Evolutionary conservation across 345 rosid genomes (phyloP).

Genomic region (Corchorus olitorius): DNA sequence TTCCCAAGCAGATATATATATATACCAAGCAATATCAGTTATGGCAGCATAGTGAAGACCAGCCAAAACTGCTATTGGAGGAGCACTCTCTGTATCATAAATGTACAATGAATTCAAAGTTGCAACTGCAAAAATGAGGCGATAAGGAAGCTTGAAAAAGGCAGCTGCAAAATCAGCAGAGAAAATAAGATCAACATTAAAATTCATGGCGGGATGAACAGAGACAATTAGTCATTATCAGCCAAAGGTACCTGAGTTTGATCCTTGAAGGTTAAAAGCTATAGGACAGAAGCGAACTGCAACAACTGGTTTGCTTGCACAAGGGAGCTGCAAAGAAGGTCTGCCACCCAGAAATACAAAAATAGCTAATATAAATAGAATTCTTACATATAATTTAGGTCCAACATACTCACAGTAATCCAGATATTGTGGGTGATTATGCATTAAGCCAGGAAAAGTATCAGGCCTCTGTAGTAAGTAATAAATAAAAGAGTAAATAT

Average conservation of each 20-base stretch:
- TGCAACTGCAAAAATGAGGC: slow-evolving; percentile 86
- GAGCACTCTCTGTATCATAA: slow-evolving; percentile 79
- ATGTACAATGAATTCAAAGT: slow-evolving; percentile 87
- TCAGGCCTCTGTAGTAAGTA: background rate
- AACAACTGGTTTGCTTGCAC: slow-evolving; percentile 88
- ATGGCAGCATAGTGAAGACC: slow-evolving; percentile 97
- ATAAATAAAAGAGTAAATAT: slow-evolving; percentile 15
- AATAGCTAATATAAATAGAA: slow-evolving; percentile 9
- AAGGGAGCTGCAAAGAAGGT: slow-evolving; percentile 87
- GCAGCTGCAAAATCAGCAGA: slow-evolving; percentile 52
- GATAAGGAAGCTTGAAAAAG: slow-evolving; percentile 90
- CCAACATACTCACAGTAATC: background rate
- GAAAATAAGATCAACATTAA: slow-evolving; percentile 6
- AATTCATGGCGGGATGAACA: slow-evolving; percentile 4
- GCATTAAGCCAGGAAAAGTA: background rate
- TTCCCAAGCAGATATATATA: slow-evolving; percentile 5
- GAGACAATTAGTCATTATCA: background rate
- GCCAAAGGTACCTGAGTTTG: slow-evolving; percentile 54
- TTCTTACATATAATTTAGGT: background rate
- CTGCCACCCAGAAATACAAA: slow-evolving; percentile 36
- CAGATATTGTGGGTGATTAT: background rate
- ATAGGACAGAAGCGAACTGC: slow-evolving; percentile 90
- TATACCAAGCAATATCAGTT: slow-evolving; percentile 87
- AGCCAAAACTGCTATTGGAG: slow-evolving; percentile 74
- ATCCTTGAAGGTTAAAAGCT: slow-evolving; percentile 58